Conservation (phyloP, 2,329 filamentous ascomycete genomes). For the Hirsutella minnesotensis region DNA sequence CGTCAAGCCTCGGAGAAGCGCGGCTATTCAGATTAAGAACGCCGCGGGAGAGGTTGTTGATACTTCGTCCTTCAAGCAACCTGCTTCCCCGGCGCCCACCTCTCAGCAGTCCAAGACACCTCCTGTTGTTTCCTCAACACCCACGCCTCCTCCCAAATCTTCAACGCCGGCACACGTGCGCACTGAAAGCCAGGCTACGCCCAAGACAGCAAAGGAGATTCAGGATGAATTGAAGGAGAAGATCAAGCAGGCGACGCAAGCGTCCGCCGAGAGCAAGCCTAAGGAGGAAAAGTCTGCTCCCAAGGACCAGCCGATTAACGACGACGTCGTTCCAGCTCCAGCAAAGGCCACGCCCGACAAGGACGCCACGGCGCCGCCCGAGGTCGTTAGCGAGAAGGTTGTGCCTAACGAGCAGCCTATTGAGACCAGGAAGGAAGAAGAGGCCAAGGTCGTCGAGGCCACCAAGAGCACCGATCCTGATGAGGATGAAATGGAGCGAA, state of each 20-base stretch:
- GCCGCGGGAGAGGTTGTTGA: conserved; percentile 67
- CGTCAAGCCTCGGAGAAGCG: conserved; percentile 43
- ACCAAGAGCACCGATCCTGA: conserved; percentile 24
- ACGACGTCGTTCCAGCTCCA: conserved; percentile 15
- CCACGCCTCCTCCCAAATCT: conserved; percentile 70
- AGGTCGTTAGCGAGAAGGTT: not conserved
- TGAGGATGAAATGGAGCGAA: conserved; percentile 46
- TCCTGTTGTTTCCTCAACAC: conserved; percentile 60
- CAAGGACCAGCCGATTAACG: conserved; percentile 17
- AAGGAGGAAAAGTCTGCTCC: conserved; percentile 17
- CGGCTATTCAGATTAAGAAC: conserved; percentile 75
- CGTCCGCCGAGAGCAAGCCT: conserved; percentile 16
- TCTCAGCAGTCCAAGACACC: conserved; percentile 51
- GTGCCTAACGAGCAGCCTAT: not conserved
- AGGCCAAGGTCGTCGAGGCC: conserved; percentile 16
- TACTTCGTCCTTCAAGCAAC: conserved; percentile 47
- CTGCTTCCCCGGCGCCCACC: conserved; percentile 43
- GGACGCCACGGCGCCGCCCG: not conserved
- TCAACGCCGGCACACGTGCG: conserved; percentile 57
- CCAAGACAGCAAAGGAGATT: conserved; percentile 71
- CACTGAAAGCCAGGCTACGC: conserved; percentile 53
- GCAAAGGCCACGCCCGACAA: conserved; percentile 1
- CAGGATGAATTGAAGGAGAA: conserved; percentile 73
- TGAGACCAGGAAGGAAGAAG: conserved; percentile 16
- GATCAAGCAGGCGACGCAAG: conserved; percentile 50